Evolutionary conservation across 202 grass and related monocot genomes (phyloP).

Genomic region (Musa balbisiana): DNA sequence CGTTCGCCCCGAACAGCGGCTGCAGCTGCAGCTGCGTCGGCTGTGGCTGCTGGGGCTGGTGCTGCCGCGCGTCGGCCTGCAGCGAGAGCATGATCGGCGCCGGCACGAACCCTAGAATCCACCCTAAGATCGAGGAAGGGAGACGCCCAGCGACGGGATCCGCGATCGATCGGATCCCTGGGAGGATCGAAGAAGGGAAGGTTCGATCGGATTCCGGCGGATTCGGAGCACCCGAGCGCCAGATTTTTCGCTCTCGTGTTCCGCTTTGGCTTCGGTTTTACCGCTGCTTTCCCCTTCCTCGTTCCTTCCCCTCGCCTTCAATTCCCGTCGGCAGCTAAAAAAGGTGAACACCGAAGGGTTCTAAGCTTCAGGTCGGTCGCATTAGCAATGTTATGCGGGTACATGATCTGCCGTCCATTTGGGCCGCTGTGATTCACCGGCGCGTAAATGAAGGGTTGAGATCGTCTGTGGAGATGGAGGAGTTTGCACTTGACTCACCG

Average conservation of each 20-base stretch:
- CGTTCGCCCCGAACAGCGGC: conserved; percentile 11
- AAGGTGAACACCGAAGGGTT: background rate
- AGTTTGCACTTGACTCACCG: too few species aligned
- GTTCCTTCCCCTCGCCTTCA: background rate
- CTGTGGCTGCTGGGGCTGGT: background rate
- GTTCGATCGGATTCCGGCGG: background rate
- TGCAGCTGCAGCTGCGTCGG: background rate
- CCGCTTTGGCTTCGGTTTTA: background rate
- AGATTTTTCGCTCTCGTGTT: background rate
- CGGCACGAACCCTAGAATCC: background rate
- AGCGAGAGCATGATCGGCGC: conserved; percentile 16
- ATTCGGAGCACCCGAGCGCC: background rate
- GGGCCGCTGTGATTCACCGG: background rate
- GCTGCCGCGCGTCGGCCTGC: conserved; percentile 17
- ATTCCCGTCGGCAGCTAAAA: background rate
- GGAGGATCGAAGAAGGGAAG: too few species aligned
- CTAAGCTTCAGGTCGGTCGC: background rate
- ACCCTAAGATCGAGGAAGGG: background rate
- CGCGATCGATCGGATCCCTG: background rate
- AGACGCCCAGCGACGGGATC: background rate
- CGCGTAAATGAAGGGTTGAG: background rate
- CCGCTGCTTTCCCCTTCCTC: background rate
- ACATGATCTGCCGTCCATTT: background rate
- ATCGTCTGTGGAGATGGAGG: background rate
- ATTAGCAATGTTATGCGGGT: background rate